Percentiles rank a stretch among this genome's conserved stretches.
Evolutionary conservation across 2,329 filamentous ascomycete genomes (phyloP).

Genomic region (Berkeleyomyces rouxiae): DNA sequence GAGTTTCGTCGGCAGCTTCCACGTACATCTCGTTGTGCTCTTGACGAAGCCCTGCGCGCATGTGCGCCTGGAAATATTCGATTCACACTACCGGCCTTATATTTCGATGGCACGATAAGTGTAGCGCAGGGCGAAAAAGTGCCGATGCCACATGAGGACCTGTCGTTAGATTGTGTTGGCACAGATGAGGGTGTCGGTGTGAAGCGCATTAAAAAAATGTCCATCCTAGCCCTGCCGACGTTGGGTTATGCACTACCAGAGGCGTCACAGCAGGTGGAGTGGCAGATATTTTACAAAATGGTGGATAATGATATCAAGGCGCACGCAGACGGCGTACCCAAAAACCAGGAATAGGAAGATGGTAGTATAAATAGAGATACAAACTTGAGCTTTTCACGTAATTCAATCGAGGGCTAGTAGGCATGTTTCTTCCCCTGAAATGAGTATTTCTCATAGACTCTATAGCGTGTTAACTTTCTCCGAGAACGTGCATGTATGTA

Average conservation of each 20-base stretch:
- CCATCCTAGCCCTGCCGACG: conserved; percentile 36
- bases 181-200: neutral
- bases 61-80: conserved; percentile 39
- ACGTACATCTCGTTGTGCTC: conserved; percentile 18
- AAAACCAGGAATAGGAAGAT: neutral
- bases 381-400: neutral
- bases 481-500: too few species aligned
- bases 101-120: conserved; percentile 20
- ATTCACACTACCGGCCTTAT: conserved; percentile 39
- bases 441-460: too few species aligned
- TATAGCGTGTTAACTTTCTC: too few species aligned
- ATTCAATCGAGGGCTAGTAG: neutral
- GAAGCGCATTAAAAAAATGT: conserved; percentile 18
- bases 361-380: neutral
- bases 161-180: neutral
- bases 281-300: conserved; percentile 33
- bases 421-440: too few species aligned
- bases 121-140: neutral
- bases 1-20: conserved; percentile 30
- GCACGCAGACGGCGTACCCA: neutral
- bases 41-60: conserved; percentile 29
- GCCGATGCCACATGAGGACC: conserved; percentile 7
- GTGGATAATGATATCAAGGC: conserved; percentile 27
- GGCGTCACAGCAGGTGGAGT: conserved; percentile 31
- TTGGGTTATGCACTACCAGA: conserved; percentile 31